Conservation (phyloP, 2,329 filamentous ascomycete species). For the Talaromyces sp. region DNA sequence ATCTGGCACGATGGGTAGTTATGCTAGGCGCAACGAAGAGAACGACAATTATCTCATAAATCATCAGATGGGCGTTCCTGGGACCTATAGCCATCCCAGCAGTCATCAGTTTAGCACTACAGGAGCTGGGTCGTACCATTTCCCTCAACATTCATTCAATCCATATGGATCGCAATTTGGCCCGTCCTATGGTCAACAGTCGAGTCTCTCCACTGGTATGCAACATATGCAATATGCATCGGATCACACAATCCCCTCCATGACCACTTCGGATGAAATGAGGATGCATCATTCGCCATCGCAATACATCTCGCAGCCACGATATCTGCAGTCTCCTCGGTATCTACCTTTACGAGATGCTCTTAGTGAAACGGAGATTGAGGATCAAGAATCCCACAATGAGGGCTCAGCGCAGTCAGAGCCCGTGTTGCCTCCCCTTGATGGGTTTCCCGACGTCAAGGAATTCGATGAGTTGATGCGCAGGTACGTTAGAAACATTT, state of each 20-base stretch:
- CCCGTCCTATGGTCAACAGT: slow-evolving; percentile 38
- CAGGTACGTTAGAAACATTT: slow-evolving; percentile 34
- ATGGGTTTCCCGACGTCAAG: slow-evolving; percentile 50
- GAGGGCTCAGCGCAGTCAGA: slow-evolving; percentile 49
- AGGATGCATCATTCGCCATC: too few relatives aligned
- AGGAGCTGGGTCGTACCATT: slow-evolving; percentile 35
- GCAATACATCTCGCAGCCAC: slow-evolving; percentile 20
- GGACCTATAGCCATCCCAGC: slow-evolving; percentile 35
- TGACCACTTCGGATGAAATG: too few relatives aligned
- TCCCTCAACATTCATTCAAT: slow-evolving; percentile 38
- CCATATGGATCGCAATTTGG: slow-evolving; percentile 42
- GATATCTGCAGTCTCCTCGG: slow-evolving; percentile 36
- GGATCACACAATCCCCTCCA: slow-evolving; percentile 25
- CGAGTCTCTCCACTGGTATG: slow-evolving; percentile 32
- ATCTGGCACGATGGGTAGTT: slow-evolving; percentile 40
- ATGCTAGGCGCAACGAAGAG: slow-evolving; percentile 43
- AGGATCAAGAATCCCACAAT: slow-evolving; percentile 49
- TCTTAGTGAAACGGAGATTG: slow-evolving; percentile 42
- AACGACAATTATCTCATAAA: slow-evolving; percentile 38
- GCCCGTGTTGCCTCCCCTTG: slow-evolving; percentile 45
- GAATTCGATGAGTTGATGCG: slow-evolving; percentile 52
- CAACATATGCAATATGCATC: slow-evolving; percentile 37
- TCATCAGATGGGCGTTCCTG: slow-evolving; percentile 35
- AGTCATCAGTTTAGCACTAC: slow-evolving; percentile 34
- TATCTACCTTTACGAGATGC: slow-evolving; percentile 40